These are phyloP conservation scores for Xerocomus potaroensis DNA, from an alignment of 768 basidiomycete genomes.

Conservation along the genomic window DNA sequence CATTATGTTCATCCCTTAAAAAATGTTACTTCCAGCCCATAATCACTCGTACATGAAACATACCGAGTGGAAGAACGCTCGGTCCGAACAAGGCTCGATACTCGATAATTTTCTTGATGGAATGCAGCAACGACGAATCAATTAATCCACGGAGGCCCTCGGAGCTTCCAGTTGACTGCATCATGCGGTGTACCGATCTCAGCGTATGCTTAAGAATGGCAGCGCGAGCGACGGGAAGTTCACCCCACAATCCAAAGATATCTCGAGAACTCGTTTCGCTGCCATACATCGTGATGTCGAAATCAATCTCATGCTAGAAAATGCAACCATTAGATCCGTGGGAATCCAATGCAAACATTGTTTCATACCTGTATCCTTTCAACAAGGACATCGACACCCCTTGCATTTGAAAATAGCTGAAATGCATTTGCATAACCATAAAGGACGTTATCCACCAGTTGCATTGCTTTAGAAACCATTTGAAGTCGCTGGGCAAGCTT, in stretches of 20 bases:
- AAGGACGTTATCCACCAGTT: slow-evolving; percentile 86
- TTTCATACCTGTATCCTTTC: slow-evolving; percentile 76
- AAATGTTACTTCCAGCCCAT: slow-evolving; percentile 7
- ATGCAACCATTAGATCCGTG: slow-evolving; percentile 8
- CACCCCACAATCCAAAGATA: slow-evolving; percentile 51
- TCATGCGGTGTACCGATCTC: slow-evolving; percentile 93
- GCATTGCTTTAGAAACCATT: slow-evolving; percentile 86
- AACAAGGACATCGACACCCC: slow-evolving; percentile 82
- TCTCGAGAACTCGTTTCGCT: slow-evolving; percentile 41
- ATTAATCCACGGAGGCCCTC: slow-evolving; percentile 94
- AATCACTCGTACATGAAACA: slow-evolving; percentile 19
- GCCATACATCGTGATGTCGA: slow-evolving; percentile 56
- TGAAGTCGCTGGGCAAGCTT: slow-evolving; percentile 61
- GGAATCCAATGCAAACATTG: neutral
- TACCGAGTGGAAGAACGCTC: slow-evolving; percentile 80
- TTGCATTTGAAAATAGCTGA: slow-evolving; percentile 76
- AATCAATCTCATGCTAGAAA: slow-evolving; percentile 60
- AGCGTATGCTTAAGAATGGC: slow-evolving; percentile 87
- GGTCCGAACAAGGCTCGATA: slow-evolving; percentile 82
- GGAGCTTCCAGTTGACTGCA: slow-evolving; percentile 91
- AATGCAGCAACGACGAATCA: slow-evolving; percentile 80
- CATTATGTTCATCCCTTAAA: slow-evolving; percentile 83
- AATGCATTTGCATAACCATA: slow-evolving; percentile 89
- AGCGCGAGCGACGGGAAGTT: slow-evolving; percentile 65
- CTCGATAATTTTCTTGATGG: slow-evolving; percentile 84